These are phyloP conservation scores for Mollisiaceae sp. DNA, from an alignment of 2,329 filamentous ascomycete species.

Conservation along the genomic window DNA sequence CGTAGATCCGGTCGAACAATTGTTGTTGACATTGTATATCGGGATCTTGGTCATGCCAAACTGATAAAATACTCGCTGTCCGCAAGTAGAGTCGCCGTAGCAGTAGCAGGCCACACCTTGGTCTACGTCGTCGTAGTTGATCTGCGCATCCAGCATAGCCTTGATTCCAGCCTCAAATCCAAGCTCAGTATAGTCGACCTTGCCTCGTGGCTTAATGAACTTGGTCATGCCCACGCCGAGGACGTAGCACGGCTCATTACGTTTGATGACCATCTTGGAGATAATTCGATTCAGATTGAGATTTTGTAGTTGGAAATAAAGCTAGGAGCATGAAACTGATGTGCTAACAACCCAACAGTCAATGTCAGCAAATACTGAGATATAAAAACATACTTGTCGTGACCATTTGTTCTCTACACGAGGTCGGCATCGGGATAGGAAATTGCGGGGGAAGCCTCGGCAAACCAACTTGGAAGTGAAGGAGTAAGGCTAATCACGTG, in stretches of 20 bases:
- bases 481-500: background rate
- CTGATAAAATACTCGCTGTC: conserved; percentile 97
- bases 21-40: conserved; percentile 99
- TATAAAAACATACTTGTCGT: background rate
- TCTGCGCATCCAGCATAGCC: conserved; percentile 69
- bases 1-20: conserved; percentile 94
- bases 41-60: conserved; percentile 97
- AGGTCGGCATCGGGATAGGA: background rate
- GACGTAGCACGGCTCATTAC: conserved; percentile 65
- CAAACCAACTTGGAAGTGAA: background rate
- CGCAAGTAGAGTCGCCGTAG: conserved; percentile 94
- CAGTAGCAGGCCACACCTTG: conserved; percentile 97
- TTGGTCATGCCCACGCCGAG: conserved; percentile 98
- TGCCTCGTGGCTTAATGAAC: conserved; percentile 95
- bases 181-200: conserved; percentile 92
- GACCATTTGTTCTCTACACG: background rate
- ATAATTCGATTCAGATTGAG: background rate
- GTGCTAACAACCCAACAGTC: background rate
- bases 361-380: background rate
- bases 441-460: background rate
- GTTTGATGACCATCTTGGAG: conserved; percentile 29
- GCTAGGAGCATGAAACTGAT: background rate
- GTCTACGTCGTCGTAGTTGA: conserved; percentile 96
- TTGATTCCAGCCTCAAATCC: conserved; percentile 81
- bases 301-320: background rate